Evolutionary conservation across 108 stramenopile genomes (phyloP).

Genomic region (Fragilaria crotonensis): DNA sequence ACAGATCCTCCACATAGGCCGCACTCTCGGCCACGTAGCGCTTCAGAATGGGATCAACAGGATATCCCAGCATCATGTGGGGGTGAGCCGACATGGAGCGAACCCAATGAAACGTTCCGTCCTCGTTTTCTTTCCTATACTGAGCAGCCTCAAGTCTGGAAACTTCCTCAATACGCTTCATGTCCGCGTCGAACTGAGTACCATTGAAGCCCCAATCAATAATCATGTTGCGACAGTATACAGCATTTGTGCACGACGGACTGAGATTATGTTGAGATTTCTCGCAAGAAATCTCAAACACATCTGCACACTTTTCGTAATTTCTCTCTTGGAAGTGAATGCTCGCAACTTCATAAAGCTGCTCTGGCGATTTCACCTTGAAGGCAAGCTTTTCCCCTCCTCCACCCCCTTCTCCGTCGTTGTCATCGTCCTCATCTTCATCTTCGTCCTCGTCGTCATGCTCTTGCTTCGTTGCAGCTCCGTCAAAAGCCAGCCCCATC

Average conservation of each 20-base stretch:
- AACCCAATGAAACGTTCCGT: slow-evolving; percentile 42
- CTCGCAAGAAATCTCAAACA: slow-evolving; percentile 67
- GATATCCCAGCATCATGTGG: slow-evolving; percentile 76
- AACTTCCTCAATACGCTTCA: slow-evolving; percentile 41
- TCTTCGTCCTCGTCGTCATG: slow-evolving; percentile 2
- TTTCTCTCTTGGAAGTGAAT: slow-evolving; percentile 48
- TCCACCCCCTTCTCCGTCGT: neutral
- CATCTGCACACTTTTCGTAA: slow-evolving; percentile 51
- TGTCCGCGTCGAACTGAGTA: slow-evolving; percentile 56
- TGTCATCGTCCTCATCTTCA: neutral
- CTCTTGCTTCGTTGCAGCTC: slow-evolving; percentile 1
- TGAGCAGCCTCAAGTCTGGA: slow-evolving; percentile 27
- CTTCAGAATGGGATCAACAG: slow-evolving; percentile 51
- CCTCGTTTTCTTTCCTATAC: slow-evolving; percentile 23
- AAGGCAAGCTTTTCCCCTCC: neutral
- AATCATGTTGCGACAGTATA: slow-evolving; percentile 66
- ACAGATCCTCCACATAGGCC: slow-evolving; percentile 65
- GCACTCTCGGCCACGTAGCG: slow-evolving; percentile 64
- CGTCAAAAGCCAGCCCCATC: neutral
- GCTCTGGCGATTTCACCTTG: slow-evolving; percentile 32
- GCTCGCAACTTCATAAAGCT: slow-evolving; percentile 63
- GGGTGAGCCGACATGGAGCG: slow-evolving; percentile 54
- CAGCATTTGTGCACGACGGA: slow-evolving; percentile 65
- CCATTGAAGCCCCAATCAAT: slow-evolving; percentile 77
- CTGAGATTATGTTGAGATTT: slow-evolving; percentile 38